phyloP scores from a whole-genome alignment of 805 yeast genomes.

The Martiniozyma abietophila region DNA sequence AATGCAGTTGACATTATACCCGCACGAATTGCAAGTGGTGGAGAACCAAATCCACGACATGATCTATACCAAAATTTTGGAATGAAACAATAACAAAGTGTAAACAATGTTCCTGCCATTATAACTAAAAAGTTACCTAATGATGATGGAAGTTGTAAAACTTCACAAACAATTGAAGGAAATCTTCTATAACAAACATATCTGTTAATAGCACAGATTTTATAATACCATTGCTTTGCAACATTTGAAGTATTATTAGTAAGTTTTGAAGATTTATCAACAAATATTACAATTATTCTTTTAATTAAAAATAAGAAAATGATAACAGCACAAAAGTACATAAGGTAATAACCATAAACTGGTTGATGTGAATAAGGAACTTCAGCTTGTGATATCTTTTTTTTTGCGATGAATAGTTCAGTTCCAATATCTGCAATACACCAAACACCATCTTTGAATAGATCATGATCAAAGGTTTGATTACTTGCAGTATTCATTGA shows the following conservation, averaged over 20 bases:
- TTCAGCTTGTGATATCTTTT: constrained; percentile 24
- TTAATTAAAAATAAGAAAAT: constrained; percentile 29
- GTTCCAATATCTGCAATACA: constrained; percentile 15
- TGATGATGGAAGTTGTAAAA: constrained; percentile 31
- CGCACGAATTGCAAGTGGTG: constrained; percentile 47
- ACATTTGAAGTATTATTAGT: constrained; percentile 5
- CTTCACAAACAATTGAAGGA: constrained; percentile 24
- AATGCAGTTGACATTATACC: constrained; percentile 43
- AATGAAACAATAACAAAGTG: constrained; percentile 26
- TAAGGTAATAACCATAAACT: constrained; percentile 30
- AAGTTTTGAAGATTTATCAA: constrained; percentile 10
- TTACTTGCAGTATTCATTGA: too few relatives aligned
- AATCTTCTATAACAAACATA: constrained; percentile 25
- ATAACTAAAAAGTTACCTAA: constrained; percentile 29
- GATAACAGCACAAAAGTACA: constrained; percentile 32
- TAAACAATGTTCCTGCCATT: constrained; percentile 26
- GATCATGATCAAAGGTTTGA: too few relatives aligned
- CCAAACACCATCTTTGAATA: constrained; percentile 11
- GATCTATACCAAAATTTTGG: constrained; percentile 45
- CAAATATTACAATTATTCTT: constrained; percentile 12
- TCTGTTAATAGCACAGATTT: constrained; percentile 24
- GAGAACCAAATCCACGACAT: constrained; percentile 47
- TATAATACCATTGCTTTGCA: constrained; percentile 11
- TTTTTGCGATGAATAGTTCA: constrained; percentile 17
- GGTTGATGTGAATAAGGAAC: constrained; percentile 23